Evolutionary conservation across 805 yeast species (phyloP).

Genomic region (Lipomyces oligophaga): DNA sequence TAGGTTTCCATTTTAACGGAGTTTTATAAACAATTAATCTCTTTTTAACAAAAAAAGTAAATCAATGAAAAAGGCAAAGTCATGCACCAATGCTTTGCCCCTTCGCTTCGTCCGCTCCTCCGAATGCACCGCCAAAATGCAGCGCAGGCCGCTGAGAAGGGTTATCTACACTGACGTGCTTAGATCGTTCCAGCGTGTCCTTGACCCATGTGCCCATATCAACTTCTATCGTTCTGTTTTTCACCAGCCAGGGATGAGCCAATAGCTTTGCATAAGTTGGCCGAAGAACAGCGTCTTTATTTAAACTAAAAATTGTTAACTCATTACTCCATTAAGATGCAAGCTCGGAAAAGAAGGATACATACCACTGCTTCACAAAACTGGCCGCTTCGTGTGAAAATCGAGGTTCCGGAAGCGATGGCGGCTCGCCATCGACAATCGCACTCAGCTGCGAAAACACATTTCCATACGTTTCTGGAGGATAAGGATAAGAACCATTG

Average conservation of each 20-base stretch:
- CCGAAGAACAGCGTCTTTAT: constrained; percentile 74
- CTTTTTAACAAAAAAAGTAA: no score
- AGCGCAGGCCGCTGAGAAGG: constrained; percentile 17
- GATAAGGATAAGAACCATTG: constrained; percentile 90
- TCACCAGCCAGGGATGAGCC: constrained; percentile 77
- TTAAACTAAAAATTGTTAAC: constrained; percentile 39
- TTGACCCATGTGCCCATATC: constrained; percentile 42
- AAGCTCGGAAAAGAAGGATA: not conserved
- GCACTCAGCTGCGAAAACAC: constrained; percentile 92
- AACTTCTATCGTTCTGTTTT: constrained; percentile 44
- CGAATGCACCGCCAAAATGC: constrained; percentile 21
- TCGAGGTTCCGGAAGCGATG: constrained; percentile 58
- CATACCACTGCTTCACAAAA: constrained; percentile 57
- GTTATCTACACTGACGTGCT: not conserved
- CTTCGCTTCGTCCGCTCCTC: no score
- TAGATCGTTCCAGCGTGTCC: constrained; percentile 5
- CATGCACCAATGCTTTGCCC: no score
- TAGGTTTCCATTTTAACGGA: no score
- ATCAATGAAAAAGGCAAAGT: no score
- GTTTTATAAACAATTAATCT: no score
- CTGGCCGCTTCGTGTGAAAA: constrained; percentile 75
- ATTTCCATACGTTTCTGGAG: constrained; percentile 85
- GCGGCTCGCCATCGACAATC: constrained; percentile 94
- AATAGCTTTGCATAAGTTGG: constrained; percentile 76
- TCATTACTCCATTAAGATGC: not conserved